phyloP scores from a whole-genome alignment of 768 basidiomycete species.

The Cystobasidium ongulense region DNA sequence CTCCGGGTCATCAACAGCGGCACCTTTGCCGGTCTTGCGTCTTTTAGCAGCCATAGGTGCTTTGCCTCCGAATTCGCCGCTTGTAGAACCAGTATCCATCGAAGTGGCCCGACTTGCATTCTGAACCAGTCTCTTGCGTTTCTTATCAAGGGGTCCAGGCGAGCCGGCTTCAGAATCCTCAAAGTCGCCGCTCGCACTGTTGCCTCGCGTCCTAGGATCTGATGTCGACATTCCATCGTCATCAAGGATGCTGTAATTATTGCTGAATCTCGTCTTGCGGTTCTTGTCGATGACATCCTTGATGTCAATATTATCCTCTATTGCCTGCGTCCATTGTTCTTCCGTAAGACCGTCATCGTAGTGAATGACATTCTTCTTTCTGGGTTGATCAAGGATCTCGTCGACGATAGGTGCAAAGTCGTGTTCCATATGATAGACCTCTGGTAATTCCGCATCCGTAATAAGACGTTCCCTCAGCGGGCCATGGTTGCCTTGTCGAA shows the following conservation, averaged over 20 bases:
- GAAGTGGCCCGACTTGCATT: conserved; percentile 51
- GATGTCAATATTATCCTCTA: conserved; percentile 43
- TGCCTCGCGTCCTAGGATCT: background rate
- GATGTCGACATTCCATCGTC: conserved; percentile 6
- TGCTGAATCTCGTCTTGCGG: conserved; percentile 22
- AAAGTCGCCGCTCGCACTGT: background rate
- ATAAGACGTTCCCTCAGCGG: conserved; percentile 65
- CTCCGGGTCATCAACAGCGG: conserved; percentile 48
- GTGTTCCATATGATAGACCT: conserved; percentile 64
- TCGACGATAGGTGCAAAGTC: conserved; percentile 56
- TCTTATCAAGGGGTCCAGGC: conserved; percentile 10
- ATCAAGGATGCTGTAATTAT: background rate
- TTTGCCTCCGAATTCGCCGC: conserved; percentile 65
- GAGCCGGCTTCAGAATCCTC: conserved; percentile 26
- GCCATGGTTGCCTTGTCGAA: conserved; percentile 63
- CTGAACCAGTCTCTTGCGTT: conserved; percentile 44
- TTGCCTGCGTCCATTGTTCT: conserved; percentile 67
- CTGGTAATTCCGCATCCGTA: conserved; percentile 78
- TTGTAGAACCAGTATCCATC: conserved; percentile 66
- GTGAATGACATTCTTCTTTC: conserved; percentile 61
- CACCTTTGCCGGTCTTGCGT: conserved; percentile 56
- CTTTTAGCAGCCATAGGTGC: conserved; percentile 67
- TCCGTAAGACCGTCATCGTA: conserved; percentile 92
- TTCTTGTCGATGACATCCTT: conserved; percentile 41
- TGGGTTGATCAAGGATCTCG: conserved; percentile 49